Conservation (phyloP, 2,329 filamentous ascomycete genomes). For the Catunica adiposa region DNA sequence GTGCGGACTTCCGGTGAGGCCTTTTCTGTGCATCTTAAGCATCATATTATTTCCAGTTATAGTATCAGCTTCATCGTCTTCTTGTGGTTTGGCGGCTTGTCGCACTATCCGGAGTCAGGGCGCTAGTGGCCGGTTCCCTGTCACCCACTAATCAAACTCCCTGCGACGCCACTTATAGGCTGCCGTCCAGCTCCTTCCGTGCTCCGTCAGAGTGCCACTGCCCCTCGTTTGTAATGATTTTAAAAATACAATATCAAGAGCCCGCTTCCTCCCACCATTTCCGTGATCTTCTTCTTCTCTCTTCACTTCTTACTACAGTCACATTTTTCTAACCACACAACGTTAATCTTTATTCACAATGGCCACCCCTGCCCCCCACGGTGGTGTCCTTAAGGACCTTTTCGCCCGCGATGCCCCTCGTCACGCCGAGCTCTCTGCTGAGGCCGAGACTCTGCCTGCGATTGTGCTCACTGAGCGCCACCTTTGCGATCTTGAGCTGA, state of each 20-base stretch:
- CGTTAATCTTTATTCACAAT: slow-evolving; percentile 25
- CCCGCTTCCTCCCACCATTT: background rate
- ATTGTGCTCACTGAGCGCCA: slow-evolving; percentile 81
- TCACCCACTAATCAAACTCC: slow-evolving; percentile 1
- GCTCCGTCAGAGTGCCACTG: slow-evolving; percentile 1
- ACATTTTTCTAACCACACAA: background rate
- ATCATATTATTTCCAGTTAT: no score
- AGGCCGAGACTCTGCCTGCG: slow-evolving; percentile 75
- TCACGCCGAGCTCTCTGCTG: slow-evolving; percentile 59
- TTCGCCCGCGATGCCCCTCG: slow-evolving; percentile 79
- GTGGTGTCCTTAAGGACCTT: slow-evolving; percentile 94
- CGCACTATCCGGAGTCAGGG: no score
- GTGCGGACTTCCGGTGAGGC: background rate
- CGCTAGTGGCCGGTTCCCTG: background rate
- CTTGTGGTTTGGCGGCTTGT: no score
- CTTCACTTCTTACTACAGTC: background rate
- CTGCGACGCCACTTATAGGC: slow-evolving; percentile 6
- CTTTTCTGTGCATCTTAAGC: background rate
- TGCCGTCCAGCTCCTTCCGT: slow-evolving; percentile 7
- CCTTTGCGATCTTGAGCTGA: slow-evolving; percentile 91
- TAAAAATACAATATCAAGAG: slow-evolving; percentile 3
- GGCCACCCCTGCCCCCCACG: slow-evolving; percentile 55
- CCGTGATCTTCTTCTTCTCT: slow-evolving; percentile 3
- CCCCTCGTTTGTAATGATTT: slow-evolving; percentile 4
- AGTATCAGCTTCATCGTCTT: no score